Evolutionary conservation across 1,139 yeast species (phyloP), one percentile per base, ranked within the genome.

Genomic region (Debaryomyces udenii): DNA sequence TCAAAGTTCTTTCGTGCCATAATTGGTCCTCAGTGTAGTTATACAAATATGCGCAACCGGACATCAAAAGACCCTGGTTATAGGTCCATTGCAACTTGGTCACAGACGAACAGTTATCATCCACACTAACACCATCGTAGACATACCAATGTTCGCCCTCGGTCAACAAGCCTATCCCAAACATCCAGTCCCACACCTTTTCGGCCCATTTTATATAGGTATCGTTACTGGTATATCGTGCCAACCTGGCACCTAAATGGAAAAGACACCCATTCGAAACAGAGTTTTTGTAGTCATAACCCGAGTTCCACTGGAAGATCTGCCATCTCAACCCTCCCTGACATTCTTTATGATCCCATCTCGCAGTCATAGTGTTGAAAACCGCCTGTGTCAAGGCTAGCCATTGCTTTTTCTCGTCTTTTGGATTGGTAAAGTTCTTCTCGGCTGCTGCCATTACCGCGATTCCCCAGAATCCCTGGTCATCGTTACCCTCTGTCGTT

Each of bases 281-380:
- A 7, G 95, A 73, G 63, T 91, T 91, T 65, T 91, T 91, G 62
- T 91, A 91, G 63, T 87, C 86, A 61, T 90, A 91, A 51, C 98
- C 98, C 7, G 90, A 76, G 62, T 91, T 91, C 96, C 96, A 91
- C 45, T 86, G 80, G 70, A 87, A 91, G 59, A 91, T 91, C 68
- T 91, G 98, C 98, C 98, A 91, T 67, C 97, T 78, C 47, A 91
- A 74, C 1, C 98, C 98, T 45, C 98, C 98, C 39, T 76, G 78
- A 65, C 98, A 91, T 41, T 76, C 56, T 3, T 59, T 70, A 6
- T 62, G 53, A 58, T 91, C 97, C 98, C 98, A 91, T 63, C 97
- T 78, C 28, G 78, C 65, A 30, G 88, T 79, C 96, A 91, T 90
- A 24, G 95, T 86, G 61, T 90, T 89, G 70, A 86, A 91, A 14